Base-by-base conservation (phyloP, 768 basidiomycete species). In the Boletus pseudopeckii region DNA sequence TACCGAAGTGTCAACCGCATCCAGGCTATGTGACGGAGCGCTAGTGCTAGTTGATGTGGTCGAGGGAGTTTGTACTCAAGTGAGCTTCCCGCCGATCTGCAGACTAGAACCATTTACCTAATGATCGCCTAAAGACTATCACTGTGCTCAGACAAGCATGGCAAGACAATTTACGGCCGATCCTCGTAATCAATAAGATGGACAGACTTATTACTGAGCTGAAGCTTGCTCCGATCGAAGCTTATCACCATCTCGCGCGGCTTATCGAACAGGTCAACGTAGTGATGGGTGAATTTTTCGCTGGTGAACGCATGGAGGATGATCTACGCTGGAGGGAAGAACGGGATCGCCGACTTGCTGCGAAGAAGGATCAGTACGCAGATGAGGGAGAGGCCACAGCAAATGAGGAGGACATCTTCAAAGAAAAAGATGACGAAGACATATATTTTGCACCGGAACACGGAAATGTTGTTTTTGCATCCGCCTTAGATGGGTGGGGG, bases 61-160 rank as follows among this genome's bases (percentile, higher is more conserved):
- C 1, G 97, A 98, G 73, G 97, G 97, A 13, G 97, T 99, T 20
- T 98, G 94, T 70, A 98, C 96, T 1, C 97, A 98, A 77, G 95
- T 88, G 61, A 63, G 82, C 10, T 68, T 15, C 7, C 17, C 18
- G 3, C n/a, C 22, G 24, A n/a, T 50, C 13, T 5, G 5, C 13
- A n/a, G 5, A 47, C 33, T 24, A 34, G 6, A 7, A 33, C 1
- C 1, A 4, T n/a, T 39, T 7, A 20, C 14, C 20, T 34, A 17
- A 5, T 55, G 13, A 61, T 52, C 30, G 46, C 32, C 37, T 30
- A 48, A 63, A 98, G 93, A 98, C 97, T 0, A 90, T 98, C 57
- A 84, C 96, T 9, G 97, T 99, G 15, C 80, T 99, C 3, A 81
- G 92, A 39, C 95, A 98, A 76, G 93, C 95, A 43, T 94, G 95